These are phyloP conservation scores for Euphorbia tirucalli DNA, from an alignment of 345 rosid species.

Conservation along the genomic window DNA sequence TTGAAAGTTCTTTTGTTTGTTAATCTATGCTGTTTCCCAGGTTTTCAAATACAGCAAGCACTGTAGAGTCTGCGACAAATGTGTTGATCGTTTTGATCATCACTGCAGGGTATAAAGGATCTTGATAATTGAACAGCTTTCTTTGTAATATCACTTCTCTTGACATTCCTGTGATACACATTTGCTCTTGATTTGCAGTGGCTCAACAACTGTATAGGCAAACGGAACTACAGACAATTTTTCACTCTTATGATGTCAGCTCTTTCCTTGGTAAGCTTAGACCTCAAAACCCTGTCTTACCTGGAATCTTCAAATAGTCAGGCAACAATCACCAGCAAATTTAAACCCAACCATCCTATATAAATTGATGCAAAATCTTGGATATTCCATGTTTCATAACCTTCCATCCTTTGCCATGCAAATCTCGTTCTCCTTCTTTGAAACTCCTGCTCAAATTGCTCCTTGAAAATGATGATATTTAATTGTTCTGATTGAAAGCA, in stretches of 20 bases:
- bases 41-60: conserved; percentile 97
- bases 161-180: conserved; percentile 17
- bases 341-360: neutral
- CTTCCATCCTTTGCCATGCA: conserved; percentile 2
- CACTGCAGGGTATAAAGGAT: conserved; percentile 80
- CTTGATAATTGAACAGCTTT: conserved; percentile 5
- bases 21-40: conserved; percentile 36
- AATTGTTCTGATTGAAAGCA: neutral
- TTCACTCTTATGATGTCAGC: conserved; percentile 89
- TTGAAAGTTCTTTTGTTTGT: conserved; percentile 6
- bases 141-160: neutral
- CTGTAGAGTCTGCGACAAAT: conserved; percentile 96
- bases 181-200: conserved; percentile 50
- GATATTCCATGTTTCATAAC: neutral
- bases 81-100: conserved; percentile 89
- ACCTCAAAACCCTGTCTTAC: conserved; percentile 18
- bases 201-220: conserved; percentile 96
- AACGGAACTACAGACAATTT: conserved; percentile 78
- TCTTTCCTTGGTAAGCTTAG: conserved; percentile 71
- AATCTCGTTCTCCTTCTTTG: neutral
- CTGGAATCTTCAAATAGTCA: conserved; percentile 27
- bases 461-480: neutral
- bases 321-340: neutral
- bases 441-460: neutral
- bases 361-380: neutral